Evolutionary conservation across 1,284 basidiomycete species (phyloP).

Genomic region (Naganishia albida): DNA sequence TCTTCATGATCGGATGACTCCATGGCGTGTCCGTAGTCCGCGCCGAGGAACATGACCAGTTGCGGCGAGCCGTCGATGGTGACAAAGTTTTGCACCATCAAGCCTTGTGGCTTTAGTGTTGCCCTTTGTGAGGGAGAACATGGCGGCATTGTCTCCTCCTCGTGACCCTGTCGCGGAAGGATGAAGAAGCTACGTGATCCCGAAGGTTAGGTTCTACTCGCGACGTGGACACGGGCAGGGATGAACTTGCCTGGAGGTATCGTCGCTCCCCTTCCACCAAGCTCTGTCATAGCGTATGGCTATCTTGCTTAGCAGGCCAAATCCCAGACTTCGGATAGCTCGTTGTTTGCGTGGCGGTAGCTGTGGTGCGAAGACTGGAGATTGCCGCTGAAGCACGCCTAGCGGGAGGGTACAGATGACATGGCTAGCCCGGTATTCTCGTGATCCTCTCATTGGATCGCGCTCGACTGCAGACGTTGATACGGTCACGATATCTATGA

Average conservation of each 20-base stretch:
- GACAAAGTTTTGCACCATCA: conserved; percentile 46
- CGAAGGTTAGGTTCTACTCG: neutral
- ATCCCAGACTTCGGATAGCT: conserved; percentile 45
- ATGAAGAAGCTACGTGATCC: conserved; percentile 28
- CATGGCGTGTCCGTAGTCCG: conserved; percentile 23
- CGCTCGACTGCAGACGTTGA: neutral
- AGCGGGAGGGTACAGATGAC: conserved; percentile 51
- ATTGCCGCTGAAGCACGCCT: conserved; percentile 48
- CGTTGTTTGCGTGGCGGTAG: conserved; percentile 44
- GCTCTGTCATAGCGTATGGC: conserved; percentile 45
- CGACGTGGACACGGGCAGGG: neutral
- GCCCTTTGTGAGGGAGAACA: conserved; percentile 35
- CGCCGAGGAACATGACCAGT: conserved; percentile 28
- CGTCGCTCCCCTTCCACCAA: conserved; percentile 44
- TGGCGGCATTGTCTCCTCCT: conserved; percentile 33
- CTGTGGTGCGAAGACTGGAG: conserved; percentile 45
- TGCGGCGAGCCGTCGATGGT: conserved; percentile 26
- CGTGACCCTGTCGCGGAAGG: conserved; percentile 29
- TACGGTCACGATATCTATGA: neutral
- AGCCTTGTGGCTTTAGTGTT: conserved; percentile 38
- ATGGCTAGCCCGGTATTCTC: conserved; percentile 36
- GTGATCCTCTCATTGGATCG: neutral
- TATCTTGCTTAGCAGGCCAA: conserved; percentile 52
- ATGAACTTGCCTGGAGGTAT: conserved; percentile 5
- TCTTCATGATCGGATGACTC: conserved; percentile 13